Evolutionary conservation across 108 stramenopile species (phyloP), one percentile per base, ranked within the genome.

Genomic region (Cyclotella sp.): DNA sequence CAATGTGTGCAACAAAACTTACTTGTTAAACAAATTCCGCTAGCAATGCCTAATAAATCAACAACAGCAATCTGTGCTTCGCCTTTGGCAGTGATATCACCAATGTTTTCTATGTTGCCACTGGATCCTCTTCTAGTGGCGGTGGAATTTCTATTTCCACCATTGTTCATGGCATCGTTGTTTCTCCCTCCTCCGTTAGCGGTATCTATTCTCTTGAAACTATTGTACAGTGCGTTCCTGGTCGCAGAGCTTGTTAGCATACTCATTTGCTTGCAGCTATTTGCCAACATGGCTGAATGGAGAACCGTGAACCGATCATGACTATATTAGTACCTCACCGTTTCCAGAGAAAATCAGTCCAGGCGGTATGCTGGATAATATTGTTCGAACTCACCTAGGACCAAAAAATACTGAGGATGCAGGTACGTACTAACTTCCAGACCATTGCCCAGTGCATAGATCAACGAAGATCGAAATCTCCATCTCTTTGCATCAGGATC

Each of bases 21-120:
- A 84, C 84, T 88, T 15, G 91, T 88, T 54, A 96, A 66, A 28
- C 64, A 75, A 18, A 97, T 93, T 0, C 97, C 97, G 67, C 87
- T 83, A 6, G 83, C 68, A 72, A 97, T 93, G 18, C 97, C 97
- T 11, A 95, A 60, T 30, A 97, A 77, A 76, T 97, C 97, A 11
- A 96, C 93, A n/a, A 96, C 88, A 21, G 96, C 94, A 84, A 96
- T 97, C 75, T 97, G 96, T 19, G 97, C 97, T 82, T 97, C 97
- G 10, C 97, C 97, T 78, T 97, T 97, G 34, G 97, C 97, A 13
- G 96, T 97, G 73, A 97, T 95, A 79, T 97, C 97, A 18, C 95
- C 97, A 79, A 97, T 96, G 70, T 97, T 97, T 79, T 97, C 95
- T 58, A 86, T 78, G 24, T 70, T 73, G 27, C 85, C 86, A 62